Evolutionary conservation across 75 land plant genomes (phyloP), one percentile per base, ranked within the genome.

Genomic region (Pseudotsuga menziesii): DNA sequence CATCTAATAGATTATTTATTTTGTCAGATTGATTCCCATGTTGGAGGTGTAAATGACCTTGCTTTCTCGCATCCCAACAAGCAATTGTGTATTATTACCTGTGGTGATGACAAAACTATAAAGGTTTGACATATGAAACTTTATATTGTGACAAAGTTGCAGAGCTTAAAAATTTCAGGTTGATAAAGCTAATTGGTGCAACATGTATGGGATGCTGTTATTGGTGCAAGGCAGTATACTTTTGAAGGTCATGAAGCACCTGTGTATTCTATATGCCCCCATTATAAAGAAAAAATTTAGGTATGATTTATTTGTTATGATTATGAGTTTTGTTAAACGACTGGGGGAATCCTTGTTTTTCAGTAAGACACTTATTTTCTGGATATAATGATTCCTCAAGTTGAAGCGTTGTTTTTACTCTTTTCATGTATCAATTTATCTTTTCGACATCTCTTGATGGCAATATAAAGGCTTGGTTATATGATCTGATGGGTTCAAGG

Each of bases 31-130:
- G 32, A 29, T 29, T 0, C 98, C 61, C 98, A 95, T 81, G 85
- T 86, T 74, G 98, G 98, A 61, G 90, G 92, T 61, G 98, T 95
- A 29, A 29, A 29, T 1, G 32, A 29, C 32, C 1, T 29, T 29
- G 32, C 32, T 29, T 29, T 29, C 32, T 79, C 95, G 35, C 85
- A 87, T 36, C 98, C 93, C 12, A 92, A 92, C 73, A 94, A 94
- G 72, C 95, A 90, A 77, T 82, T 94, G 15, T 94, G 92, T 58
- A 82, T 90, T 0, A 86, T 94, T 72, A 90, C 98, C 8, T 95
- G 98, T 77, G 95, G 98, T 48, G 96, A 95, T 81, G 95, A 95
- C 84, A 95, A 91, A 76, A 89, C 88, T 36, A 95, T 92, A 20
- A 92, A 95, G 90, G 94, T 94, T 75, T 15, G 76, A 72, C 44